Conservation (phyloP, 129 eudicot species). For the Ambrosia trifida region DNA sequence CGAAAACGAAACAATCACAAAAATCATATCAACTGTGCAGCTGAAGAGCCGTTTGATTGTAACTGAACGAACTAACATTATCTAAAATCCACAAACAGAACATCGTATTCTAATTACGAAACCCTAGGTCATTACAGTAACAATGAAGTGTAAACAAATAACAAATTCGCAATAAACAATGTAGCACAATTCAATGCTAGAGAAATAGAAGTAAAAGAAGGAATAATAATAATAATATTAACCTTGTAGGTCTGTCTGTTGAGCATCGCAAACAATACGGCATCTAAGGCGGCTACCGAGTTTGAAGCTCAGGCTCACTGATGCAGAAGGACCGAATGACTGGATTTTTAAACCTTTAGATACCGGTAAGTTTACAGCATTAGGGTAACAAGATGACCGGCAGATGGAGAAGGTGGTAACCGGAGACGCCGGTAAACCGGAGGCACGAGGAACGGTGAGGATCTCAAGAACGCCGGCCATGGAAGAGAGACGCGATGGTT, state of each 20-base stretch:
- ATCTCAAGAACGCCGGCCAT: conserved; percentile 4
- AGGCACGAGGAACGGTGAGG: conserved; percentile 5
- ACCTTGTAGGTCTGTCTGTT: conserved; percentile 1
- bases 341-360: background rate
- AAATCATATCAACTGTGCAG: background rate
- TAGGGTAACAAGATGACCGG: background rate
- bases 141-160: background rate
- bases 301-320: background rate
- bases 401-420: background rate
- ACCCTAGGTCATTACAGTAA: background rate
- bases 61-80: background rate
- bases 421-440: conserved; percentile 5
- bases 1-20: background rate
- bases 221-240: background rate
- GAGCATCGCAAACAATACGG: conserved; percentile 6
- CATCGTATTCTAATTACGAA: background rate
- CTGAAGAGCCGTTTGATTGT: no score
- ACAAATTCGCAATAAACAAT: background rate
- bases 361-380: background rate
- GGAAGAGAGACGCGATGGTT: background rate
- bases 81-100: background rate
- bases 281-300: background rate
- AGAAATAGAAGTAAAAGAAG: background rate
- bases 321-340: background rate
- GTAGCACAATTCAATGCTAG: background rate